Percentiles rank a stretch among this genome's conserved stretches.
phyloP scores from a whole-genome alignment of 1,284 basidiomycete species.

The Ustilago nuda region DNA sequence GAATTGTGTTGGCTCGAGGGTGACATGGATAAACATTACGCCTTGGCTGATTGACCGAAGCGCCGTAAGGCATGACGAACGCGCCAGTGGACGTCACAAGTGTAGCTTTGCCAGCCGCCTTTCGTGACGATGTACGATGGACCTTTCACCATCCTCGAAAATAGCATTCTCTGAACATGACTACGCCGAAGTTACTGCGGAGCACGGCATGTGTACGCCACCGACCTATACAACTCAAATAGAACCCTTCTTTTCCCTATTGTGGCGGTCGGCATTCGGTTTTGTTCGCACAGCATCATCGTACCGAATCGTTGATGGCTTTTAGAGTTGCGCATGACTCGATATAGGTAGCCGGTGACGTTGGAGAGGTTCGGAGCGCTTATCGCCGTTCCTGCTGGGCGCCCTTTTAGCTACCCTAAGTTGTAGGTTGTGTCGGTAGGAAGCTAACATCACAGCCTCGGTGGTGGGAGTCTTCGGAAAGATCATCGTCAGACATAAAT shows the following conservation, averaged over 20 bases:
- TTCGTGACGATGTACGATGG: too few relatives aligned
- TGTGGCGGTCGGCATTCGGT: neutral
- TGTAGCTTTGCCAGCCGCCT: too few relatives aligned
- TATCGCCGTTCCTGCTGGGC: neutral
- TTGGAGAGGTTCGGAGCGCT: neutral
- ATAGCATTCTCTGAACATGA: neutral
- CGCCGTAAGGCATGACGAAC: too few relatives aligned
- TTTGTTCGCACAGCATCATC: neutral
- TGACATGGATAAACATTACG: too few relatives aligned
- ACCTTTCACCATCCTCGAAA: neutral
- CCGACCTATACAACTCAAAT: neutral
- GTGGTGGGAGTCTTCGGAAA: neutral
- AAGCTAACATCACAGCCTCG: neutral
- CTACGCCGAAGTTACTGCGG: neutral
- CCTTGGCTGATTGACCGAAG: too few relatives aligned
- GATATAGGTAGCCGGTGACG: neutral
- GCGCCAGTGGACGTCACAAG: too few relatives aligned
- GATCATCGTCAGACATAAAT: neutral
- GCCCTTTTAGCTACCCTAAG: neutral
- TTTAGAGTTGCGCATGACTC: neutral
- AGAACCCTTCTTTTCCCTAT: neutral
- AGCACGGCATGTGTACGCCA: too few relatives aligned
- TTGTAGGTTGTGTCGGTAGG: neutral
- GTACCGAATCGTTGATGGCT: conserved; percentile 3
- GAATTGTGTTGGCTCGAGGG: neutral